Percentiles rank a stretch among this genome's conserved stretches.
phyloP scores from a whole-genome alignment of 139 green algal species.

The Pleodorina starrii region DNA sequence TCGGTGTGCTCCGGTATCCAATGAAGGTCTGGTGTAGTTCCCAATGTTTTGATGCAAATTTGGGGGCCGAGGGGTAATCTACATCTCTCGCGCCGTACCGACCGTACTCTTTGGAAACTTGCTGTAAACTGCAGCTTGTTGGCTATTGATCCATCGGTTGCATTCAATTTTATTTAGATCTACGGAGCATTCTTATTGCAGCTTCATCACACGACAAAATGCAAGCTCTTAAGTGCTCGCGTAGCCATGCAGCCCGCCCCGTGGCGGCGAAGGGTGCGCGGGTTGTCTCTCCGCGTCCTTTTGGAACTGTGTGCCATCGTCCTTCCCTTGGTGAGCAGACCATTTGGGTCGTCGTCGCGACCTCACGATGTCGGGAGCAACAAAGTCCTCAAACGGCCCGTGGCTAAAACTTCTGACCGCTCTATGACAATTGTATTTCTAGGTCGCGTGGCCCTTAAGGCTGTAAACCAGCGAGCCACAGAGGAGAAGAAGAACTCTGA shows the following conservation, averaged over 20 bases:
- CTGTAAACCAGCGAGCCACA: constrained; percentile 44
- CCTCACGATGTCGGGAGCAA: background rate
- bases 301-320: constrained; percentile 11
- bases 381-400: no score
- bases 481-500: constrained; percentile 65
- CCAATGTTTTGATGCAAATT: no score
- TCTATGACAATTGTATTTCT: background rate
- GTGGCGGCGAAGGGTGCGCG: background rate
- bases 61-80: no score
- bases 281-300: constrained; percentile 5
- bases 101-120: background rate
- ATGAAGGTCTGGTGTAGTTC: no score
- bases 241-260: background rate
- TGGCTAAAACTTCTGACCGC: background rate
- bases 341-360: background rate
- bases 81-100: background rate
- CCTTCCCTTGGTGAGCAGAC: constrained; percentile 19
- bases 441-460: constrained; percentile 41
- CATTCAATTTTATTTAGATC: background rate
- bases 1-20: no score
- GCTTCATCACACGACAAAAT: background rate
- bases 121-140: background rate
- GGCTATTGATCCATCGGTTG: no score
- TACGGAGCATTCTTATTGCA: background rate
- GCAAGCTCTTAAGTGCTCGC: constrained; percentile 24